Percentiles rank a stretch among this genome's conserved stretches.
These are phyloP conservation scores for Trichoderma koningii DNA, from an alignment of 2,329 filamentous ascomycete species.

Conservation along the genomic window DNA sequence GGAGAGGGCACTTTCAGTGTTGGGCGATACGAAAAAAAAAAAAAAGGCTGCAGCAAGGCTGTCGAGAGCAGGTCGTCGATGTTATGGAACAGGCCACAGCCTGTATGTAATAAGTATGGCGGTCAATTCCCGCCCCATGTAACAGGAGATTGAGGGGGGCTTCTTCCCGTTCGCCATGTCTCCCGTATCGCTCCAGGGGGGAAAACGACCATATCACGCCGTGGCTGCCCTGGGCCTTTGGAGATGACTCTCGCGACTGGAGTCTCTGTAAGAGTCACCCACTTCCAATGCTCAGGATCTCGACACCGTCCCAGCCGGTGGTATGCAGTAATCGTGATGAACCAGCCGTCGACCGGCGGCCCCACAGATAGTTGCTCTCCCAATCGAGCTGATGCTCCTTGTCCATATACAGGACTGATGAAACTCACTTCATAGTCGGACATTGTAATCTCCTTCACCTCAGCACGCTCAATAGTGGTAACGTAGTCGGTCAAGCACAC, in stretches of 20 bases:
- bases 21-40: too few species aligned
- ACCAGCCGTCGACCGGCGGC: neutral
- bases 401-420: neutral
- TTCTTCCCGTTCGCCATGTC: conserved; percentile 5
- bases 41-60: too few species aligned
- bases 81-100: too few species aligned
- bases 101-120: too few species aligned
- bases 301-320: conserved; percentile 7
- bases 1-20: too few species aligned
- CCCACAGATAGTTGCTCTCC: neutral
- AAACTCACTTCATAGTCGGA: neutral
- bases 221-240: neutral
- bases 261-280: neutral
- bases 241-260: neutral
- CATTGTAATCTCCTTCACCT: neutral
- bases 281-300: conserved; percentile 1
- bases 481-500: conserved; percentile 8
- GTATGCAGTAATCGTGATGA: neutral
- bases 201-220: neutral
- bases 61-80: too few species aligned
- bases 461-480: neutral
- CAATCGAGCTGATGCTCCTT: neutral
- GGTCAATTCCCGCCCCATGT: too few species aligned
- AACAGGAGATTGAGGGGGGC: too few species aligned
- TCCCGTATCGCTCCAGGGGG: neutral